Evolutionary conservation across 768 basidiomycete species (phyloP), one percentile per base, ranked within the genome.

Genomic region (Leccinum broughii): DNA sequence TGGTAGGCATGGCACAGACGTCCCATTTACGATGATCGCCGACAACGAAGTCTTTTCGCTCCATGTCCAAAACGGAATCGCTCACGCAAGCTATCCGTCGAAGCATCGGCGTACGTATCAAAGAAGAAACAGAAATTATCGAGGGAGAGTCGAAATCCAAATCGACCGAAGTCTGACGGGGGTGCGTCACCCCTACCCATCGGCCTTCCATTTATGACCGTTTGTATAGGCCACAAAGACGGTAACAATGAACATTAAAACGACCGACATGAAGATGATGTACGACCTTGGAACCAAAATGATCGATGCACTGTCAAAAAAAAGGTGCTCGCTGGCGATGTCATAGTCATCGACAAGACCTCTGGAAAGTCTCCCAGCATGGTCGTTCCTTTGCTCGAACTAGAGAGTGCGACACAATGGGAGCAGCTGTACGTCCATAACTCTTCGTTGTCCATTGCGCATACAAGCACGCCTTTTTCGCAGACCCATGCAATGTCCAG

Each of bases 71-170:
- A 77, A 99, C 97, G 3, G 97, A 99, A 72, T 94, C 95, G 24
- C 83, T 99, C 61, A 98, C 95, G 1, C 96, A 98, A 72, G 94
- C 95, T 0, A 93, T 99, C 77, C 83, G 96, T 66, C 81, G 96
- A 67, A 94, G 93, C 70, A 99, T 99, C 69, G 97, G 96, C 20
- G 95, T 99, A 1, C 82, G 96, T 50, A 98, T 99, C 70, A 96
- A 93, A 73, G 97, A 98, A 72, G 96, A 98, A 78, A 92, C 92
- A 3, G 97, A 99, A 70, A 83, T 99, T 55, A 95, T 98, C 64
- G 95, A 97, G 72, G 97, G 97, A 56, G 96, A 99, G 94, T 98
- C 9, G 96, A 99, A 77, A 95, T 98, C 65, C 95, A 98, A 73
- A 95, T 99, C 62, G 97, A 99, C 79, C 83, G 95, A 50, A 95